Base-by-base conservation (phyloP, 2,329 filamentous ascomycete genomes). In the Mycocentrospora acerina region DNA sequence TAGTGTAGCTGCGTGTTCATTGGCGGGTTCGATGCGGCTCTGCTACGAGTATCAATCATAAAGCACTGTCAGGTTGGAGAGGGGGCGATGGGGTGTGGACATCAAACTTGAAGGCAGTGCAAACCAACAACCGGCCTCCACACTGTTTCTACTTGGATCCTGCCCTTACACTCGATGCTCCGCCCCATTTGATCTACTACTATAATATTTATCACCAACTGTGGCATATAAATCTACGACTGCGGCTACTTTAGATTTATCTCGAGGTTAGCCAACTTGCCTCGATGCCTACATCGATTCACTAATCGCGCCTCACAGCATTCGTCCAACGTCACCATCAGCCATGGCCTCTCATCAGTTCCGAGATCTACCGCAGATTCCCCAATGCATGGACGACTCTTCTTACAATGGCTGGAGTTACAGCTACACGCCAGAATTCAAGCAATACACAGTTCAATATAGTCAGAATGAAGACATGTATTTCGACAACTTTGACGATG, bases 1-100 rank as follows among this genome's bases (percentile, higher is more conserved):
- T 25, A 27, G 42, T 40, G 42, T 39, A 38, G 36, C 25, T 19
- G 24, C 18, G 24, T 24, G 40, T 34, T 48, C 24, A 53, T 54
- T 46, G 37, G 43, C 41, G 35, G 36, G 14, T 32, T 8, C 24
- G 14, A 61, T 66, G 63, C 59, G 63, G 63, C 63, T 66, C 63
- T 66, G 63, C 62, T 42, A 54, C 16, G 18, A 17, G 13, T 40
- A 36, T 39, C 37, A 25, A 52, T 42, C 58, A 63, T 66, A 65
- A 64, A 65, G 53, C 19, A 22, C 19, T 22, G 19, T 22, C 44
- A 55, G 16, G 40, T 45, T 32, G 42, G 36, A 48, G 39, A 53
- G 53, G n/a, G 51, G 29, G 42, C 45, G 45, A 35, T 46, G 44
- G 34, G 48, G 42, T 40, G 43, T 43, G 48, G 44, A 39, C 44